Conservation (phyloP, 1,139 yeast genomes). For the Diutina sp. region DNA sequence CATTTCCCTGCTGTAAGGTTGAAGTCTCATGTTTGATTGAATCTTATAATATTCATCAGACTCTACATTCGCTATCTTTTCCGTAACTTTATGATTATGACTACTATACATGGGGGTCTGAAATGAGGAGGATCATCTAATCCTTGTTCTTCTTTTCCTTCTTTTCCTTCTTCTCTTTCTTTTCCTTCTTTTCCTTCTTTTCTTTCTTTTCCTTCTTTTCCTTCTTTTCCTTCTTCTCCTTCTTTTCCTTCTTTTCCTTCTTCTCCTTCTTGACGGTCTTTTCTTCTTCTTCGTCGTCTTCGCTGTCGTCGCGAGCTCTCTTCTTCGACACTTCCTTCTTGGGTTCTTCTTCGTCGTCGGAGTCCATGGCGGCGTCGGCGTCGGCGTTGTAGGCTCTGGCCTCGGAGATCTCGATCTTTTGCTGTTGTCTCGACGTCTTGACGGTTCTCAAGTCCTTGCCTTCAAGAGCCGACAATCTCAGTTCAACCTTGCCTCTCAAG, state of each 20-base stretch:
- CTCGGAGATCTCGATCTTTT: constrained; percentile 75
- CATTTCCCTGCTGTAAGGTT: too few relatives aligned
- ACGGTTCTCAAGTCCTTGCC: constrained; percentile 88
- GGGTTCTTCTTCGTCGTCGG: constrained; percentile 38
- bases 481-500: constrained; percentile 87
- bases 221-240: constrained; percentile 10
- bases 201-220: constrained; percentile 27
- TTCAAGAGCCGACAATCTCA: constrained; percentile 88
- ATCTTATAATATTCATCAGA: too few relatives aligned
- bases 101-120: constrained; percentile 6
- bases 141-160: constrained; percentile 10
- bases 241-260: constrained; percentile 11
- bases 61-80: neutral
- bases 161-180: constrained; percentile 14
- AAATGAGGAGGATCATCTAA: constrained; percentile 3
- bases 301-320: constrained; percentile 8
- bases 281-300: constrained; percentile 13
- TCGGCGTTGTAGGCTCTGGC: constrained; percentile 88
- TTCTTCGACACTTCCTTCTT: constrained; percentile 12
- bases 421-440: constrained; percentile 50
- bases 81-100: neutral
- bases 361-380: constrained; percentile 47
- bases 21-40: too few relatives aligned
- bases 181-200: constrained; percentile 31
- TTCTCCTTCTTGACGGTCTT: constrained; percentile 9